Conservation (phyloP, 345 rosid species). For the Pistacia atlantica region DNA sequence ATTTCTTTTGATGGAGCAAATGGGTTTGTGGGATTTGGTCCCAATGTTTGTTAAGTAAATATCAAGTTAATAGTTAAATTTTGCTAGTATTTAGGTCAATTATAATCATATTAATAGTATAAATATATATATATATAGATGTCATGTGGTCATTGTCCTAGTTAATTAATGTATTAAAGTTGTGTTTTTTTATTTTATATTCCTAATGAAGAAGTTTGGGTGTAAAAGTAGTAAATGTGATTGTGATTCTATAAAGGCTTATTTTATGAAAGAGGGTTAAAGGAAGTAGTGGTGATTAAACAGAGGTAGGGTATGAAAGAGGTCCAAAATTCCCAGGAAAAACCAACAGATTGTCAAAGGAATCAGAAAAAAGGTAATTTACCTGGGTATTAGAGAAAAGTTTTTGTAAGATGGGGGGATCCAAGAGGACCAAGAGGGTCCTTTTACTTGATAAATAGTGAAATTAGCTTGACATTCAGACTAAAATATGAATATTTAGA, state of each 20-base stretch:
- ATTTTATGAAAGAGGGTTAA: background rate
- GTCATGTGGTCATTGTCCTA: constrained; percentile 7
- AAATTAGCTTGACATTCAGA: no score
- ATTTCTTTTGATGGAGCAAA: constrained; percentile 89
- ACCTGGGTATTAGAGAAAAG: constrained; percentile 9
- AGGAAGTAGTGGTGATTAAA: background rate
- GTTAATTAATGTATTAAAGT: constrained; percentile 6
- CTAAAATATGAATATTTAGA: background rate
- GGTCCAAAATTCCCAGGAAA: constrained; percentile 14
- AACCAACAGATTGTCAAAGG: constrained; percentile 31
- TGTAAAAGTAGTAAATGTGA: background rate
- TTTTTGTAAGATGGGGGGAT: constrained; percentile 25
- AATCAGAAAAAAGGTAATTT: constrained; percentile 22
- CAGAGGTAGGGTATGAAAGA: background rate
- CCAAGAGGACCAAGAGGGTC: constrained; percentile 35
- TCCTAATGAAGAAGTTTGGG: background rate
- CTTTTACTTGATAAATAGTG: constrained; percentile 18
- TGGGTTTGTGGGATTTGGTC: constrained; percentile 97
- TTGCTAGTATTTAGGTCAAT: constrained; percentile 24
- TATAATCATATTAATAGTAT: background rate
- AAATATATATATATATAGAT: background rate
- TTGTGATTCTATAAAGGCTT: constrained; percentile 17
- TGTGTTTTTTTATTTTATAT: background rate
- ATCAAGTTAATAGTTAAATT: constrained; percentile 8
- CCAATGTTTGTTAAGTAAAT: constrained; percentile 62